Conservation (phyloP, 1,139 yeast genomes). For the Saccharomyces hybrid region DNA sequence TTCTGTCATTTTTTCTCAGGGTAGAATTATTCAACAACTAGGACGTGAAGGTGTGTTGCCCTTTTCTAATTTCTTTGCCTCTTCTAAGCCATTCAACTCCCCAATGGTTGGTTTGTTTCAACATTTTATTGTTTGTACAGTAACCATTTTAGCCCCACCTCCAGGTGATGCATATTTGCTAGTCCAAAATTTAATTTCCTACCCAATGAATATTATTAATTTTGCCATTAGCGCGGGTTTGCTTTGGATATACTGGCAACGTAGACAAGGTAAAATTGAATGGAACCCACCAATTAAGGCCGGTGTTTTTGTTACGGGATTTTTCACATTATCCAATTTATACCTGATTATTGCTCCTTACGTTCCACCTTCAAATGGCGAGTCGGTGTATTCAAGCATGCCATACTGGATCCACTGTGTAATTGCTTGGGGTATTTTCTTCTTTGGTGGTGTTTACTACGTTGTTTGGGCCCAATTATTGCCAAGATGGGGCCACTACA, state of each 20-base stretch:
- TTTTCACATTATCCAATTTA: constrained; percentile 61
- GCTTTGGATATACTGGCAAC: constrained; percentile 54
- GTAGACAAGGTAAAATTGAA: constrained; percentile 42
- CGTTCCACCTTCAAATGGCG: constrained; percentile 63
- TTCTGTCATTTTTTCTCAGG: constrained; percentile 72
- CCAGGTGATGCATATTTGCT: constrained; percentile 75
- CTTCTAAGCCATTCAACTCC: constrained; percentile 47
- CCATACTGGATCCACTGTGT: constrained; percentile 83
- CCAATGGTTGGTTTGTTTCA: constrained; percentile 43
- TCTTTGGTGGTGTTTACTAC: constrained; percentile 67
- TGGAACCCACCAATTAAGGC: constrained; percentile 80
- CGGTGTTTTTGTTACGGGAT: constrained; percentile 51
- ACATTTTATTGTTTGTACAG: constrained; percentile 46
- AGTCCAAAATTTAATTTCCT: constrained; percentile 65
- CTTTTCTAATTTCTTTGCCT: constrained; percentile 49
- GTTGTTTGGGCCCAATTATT: constrained; percentile 53
- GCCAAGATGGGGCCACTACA: constrained; percentile 55
- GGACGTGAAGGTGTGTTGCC: constrained; percentile 71
- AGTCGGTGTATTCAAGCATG: constrained; percentile 54
- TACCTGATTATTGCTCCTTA: constrained; percentile 76
- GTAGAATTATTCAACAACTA: constrained; percentile 66
- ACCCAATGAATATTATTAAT: constrained; percentile 67
- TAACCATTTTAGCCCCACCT: constrained; percentile 59
- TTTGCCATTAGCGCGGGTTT: constrained; percentile 68
- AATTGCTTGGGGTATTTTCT: constrained; percentile 74